Base-by-base conservation (phyloP, 345 rosid species). In the Hirschfeldia incana region DNA sequence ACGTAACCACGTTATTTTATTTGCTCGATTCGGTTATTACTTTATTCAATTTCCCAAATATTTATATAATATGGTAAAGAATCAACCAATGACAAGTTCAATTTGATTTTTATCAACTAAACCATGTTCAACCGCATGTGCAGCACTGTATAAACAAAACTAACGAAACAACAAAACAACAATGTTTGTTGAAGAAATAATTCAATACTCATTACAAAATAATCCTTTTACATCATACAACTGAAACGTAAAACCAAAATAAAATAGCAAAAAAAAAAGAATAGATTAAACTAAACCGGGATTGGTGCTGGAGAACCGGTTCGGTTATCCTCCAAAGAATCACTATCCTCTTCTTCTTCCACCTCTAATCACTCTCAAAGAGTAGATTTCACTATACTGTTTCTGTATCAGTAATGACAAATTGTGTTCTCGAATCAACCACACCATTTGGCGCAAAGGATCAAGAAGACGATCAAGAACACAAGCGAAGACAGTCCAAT, bases 401-500 rank as follows among this genome's bases (percentile, higher is more conserved):
- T 34, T 66, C 33, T 67, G 82, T 73, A 67, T 58, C 27, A 60
- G 8, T 67, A 69, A 76, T 21, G 21, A 21, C 21, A 21, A 21
- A 0, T 21, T 0, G 21, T 21, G 21, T 21, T 21, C 21, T 21
- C 1, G 21, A 21, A 80, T 86, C 76, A 87, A 61, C 85, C 77
- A 79, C 98, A 94, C 84, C 94, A 90, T 84, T 87, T 94, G 0
- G 98, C 90, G 28, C 92, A 81, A 85, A 89, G 91, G 70, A 94
- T 78, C 75, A 94, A 76, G 89, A 94, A 92, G 67, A 92, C 84
- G 59, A 92, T 94, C 39, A 94, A 92, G 85, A 94, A 92, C 8
- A 94, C 96, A 72, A 92, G 86, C 0, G 98, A 87, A 74, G 97
- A 86, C 17, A 94, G 86, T 0, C 87, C 97, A 79, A 92, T 94